phyloP scores from a whole-genome alignment of 2,329 filamentous ascomycete genomes.

The Apiospora sp. region DNA sequence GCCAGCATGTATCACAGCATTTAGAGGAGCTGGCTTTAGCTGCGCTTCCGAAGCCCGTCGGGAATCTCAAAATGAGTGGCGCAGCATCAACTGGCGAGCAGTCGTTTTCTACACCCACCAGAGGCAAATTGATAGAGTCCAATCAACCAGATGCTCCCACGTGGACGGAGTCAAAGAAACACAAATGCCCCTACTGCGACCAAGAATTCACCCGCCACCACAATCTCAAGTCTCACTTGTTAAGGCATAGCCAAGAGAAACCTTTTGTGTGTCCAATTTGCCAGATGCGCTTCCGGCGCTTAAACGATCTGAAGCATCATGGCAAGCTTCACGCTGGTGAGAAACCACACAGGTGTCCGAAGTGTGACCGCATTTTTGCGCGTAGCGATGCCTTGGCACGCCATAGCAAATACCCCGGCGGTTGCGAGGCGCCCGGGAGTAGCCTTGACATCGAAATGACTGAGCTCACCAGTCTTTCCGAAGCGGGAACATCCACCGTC shows the following conservation, averaged over 20 bases:
- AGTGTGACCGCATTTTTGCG: constrained; percentile 90
- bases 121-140: too few relatives aligned
- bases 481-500: too few relatives aligned
- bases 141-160: too few relatives aligned
- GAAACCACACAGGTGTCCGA: constrained; percentile 91
- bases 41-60: not conserved
- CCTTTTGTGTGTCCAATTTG: constrained; percentile 95
- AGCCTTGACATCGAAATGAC: too few relatives aligned
- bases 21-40: not conserved
- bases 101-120: too few relatives aligned
- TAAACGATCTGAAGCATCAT: constrained; percentile 96
- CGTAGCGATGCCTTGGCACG: too few relatives aligned
- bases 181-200: too few relatives aligned
- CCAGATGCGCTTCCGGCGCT: constrained; percentile 86
- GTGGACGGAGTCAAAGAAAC: too few relatives aligned
- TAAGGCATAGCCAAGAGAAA: constrained; percentile 98
- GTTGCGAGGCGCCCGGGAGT: too few relatives aligned
- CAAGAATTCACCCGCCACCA: constrained; percentile 73
- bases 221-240: constrained; percentile 94
- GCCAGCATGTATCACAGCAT: constrained; percentile 7
- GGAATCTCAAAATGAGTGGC: not conserved
- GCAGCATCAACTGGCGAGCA: not conserved
- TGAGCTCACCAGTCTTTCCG: too few relatives aligned
- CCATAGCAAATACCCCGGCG: too few relatives aligned
- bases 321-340: constrained; percentile 97